Percentiles rank a stretch among this genome's conserved stretches.
These are phyloP conservation scores for Fusarium sp. DNA, from an alignment of 2,329 filamentous ascomycete genomes.

Conservation along the genomic window DNA sequence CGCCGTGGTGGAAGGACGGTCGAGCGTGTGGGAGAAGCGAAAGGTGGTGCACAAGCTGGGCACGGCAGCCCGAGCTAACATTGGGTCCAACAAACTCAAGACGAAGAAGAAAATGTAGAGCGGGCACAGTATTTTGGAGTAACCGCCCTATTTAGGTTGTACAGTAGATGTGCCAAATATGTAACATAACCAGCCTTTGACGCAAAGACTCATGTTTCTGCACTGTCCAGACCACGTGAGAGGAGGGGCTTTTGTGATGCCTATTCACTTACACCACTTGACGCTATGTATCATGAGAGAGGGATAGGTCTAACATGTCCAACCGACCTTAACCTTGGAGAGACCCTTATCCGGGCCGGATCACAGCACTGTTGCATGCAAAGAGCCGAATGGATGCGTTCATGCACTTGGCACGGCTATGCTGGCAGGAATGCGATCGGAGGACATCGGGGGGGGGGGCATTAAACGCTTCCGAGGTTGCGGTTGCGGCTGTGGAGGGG, in stretches of 20 bases:
- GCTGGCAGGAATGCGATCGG: slow-evolving; percentile 8
- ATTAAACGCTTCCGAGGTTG: slow-evolving; percentile 29
- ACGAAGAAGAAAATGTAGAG: slow-evolving; percentile 52
- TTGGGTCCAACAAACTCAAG: slow-evolving; percentile 57
- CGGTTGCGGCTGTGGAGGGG: slow-evolving; percentile 26
- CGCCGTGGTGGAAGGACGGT: slow-evolving; percentile 87
- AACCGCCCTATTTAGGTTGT: slow-evolving; percentile 32
- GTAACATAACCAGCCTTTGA: slow-evolving; percentile 47
- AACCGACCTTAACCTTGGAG: not conserved
- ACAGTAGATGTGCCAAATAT: slow-evolving; percentile 48
- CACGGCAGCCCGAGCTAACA: slow-evolving; percentile 82
- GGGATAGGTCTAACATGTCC: not conserved
- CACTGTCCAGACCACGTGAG: not conserved
- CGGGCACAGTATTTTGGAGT: slow-evolving; percentile 14
- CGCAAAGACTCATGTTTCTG: slow-evolving; percentile 32
- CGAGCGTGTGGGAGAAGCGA: slow-evolving; percentile 86
- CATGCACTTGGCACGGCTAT: slow-evolving; percentile 22
- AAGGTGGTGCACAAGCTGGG: slow-evolving; percentile 82
- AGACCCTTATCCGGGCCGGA: not conserved
- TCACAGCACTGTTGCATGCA: not conserved
- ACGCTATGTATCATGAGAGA: not conserved
- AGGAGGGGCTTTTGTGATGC: not conserved
- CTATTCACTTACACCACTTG: not conserved
- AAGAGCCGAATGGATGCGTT: slow-evolving; percentile 20
- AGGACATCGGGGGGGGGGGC: slow-evolving; percentile 21